These are phyloP conservation scores for Flaveria ramosissima DNA, from an alignment of 129 eudicot species.

Conservation along the genomic window DNA sequence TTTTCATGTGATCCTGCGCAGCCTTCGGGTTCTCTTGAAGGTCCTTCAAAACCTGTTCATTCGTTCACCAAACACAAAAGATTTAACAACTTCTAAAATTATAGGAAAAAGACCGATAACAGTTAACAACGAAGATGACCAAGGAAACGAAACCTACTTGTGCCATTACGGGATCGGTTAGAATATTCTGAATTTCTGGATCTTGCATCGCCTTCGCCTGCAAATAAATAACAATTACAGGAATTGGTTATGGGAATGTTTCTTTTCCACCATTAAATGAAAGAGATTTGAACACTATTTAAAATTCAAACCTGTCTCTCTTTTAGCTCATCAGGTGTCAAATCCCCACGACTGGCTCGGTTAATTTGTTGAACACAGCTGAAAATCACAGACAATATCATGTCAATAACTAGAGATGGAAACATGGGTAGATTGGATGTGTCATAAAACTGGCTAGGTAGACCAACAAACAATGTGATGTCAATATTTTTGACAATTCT, in stretches of 20 bases:
- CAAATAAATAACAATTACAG: background rate
- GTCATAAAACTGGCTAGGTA: background rate
- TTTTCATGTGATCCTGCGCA: constrained; percentile 92
- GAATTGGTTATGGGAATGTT: background rate
- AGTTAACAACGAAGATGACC: too few species aligned
- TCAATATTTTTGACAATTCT: too few species aligned
- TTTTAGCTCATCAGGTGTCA: constrained; percentile 86
- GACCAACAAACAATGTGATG: background rate
- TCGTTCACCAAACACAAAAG: background rate
- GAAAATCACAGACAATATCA: background rate
- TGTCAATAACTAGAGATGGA: background rate
- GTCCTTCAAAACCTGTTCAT: constrained; percentile 61
- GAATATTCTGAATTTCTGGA: constrained; percentile 90
- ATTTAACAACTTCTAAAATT: background rate
- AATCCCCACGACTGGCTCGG: constrained; percentile 92
- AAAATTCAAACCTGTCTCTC: constrained; percentile 81
- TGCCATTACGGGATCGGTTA: constrained; percentile 94
- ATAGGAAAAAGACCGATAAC: background rate
- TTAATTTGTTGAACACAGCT: constrained; percentile 82
- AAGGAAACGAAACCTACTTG: constrained; percentile 48
- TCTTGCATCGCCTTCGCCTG: constrained; percentile 99
- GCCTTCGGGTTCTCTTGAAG: constrained; percentile 92
- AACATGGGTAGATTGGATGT: background rate
- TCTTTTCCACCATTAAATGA: background rate
- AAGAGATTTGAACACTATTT: background rate